Conservation (phyloP, 2,329 filamentous ascomycete genomes). For the Pseudogymnoascus sp. region DNA sequence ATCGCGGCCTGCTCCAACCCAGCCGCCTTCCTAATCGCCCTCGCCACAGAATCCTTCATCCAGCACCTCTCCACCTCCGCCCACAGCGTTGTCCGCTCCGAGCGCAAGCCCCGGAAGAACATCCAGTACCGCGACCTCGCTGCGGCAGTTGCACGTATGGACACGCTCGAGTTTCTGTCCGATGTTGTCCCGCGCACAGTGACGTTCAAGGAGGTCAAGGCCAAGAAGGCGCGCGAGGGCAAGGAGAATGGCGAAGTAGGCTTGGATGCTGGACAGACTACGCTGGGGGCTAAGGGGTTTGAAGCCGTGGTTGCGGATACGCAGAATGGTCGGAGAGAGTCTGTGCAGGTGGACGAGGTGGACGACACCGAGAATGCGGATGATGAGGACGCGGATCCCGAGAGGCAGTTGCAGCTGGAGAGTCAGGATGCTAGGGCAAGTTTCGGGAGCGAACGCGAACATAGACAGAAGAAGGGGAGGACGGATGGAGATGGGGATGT, state of each 20-base stretch:
- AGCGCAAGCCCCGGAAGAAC: slow-evolving; percentile 84
- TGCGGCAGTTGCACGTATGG: slow-evolving; percentile 75
- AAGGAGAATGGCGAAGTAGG: slow-evolving; percentile 16
- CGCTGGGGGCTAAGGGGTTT: slow-evolving; percentile 15
- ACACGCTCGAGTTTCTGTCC: slow-evolving; percentile 89
- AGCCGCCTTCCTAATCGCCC: slow-evolving; percentile 84
- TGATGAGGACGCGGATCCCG: slow-evolving; percentile 20
- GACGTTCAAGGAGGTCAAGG: slow-evolving; percentile 71
- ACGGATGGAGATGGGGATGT: slow-evolving; percentile 19
- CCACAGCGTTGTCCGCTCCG: slow-evolving; percentile 80
- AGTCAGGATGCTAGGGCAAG: slow-evolving; percentile 18
- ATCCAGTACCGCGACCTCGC: slow-evolving; percentile 94
- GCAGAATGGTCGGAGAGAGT: slow-evolving; percentile 10
- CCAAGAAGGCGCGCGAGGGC: slow-evolving; percentile 39
- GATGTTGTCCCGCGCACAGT: slow-evolving; percentile 85
- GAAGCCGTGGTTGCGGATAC: slow-evolving; percentile 15
- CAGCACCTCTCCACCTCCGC: slow-evolving; percentile 81
- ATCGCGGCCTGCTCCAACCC: slow-evolving; percentile 83
- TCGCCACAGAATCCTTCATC: slow-evolving; percentile 93
- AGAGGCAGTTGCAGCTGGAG: slow-evolving; percentile 27
- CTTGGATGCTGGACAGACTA: slow-evolving; percentile 23
- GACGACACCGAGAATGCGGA: neutral
- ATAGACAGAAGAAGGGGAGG: slow-evolving; percentile 11
- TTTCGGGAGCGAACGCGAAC: slow-evolving; percentile 14
- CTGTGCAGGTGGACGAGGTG: neutral